Evolutionary conservation across 257 asterid genomes (phyloP).

Genomic region (Eustoma russellianum): DNA sequence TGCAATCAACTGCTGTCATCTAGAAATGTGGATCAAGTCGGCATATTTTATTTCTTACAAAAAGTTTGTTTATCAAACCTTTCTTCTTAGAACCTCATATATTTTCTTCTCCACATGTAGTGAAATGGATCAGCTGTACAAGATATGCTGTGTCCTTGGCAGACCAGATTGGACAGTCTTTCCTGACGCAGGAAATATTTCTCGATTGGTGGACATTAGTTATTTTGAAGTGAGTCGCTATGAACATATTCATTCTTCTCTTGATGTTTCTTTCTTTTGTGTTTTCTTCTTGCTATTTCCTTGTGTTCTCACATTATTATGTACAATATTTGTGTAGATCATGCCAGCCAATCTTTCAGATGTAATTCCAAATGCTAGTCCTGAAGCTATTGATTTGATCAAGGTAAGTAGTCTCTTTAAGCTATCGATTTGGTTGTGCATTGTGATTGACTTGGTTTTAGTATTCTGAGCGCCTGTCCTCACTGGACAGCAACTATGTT

Average conservation of each 20-base stretch:
- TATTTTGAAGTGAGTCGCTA: slow-evolving; percentile 46
- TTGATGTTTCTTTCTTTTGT: neutral
- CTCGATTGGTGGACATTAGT: slow-evolving; percentile 46
- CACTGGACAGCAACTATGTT: slow-evolving; percentile 65
- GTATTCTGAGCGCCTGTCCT: slow-evolving; percentile 3
- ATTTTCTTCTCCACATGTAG: slow-evolving; percentile 30
- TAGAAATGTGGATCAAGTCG: too few species aligned
- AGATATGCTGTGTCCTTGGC: slow-evolving; percentile 89
- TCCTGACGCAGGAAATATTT: slow-evolving; percentile 59
- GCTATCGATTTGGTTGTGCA: neutral
- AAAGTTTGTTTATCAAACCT: too few species aligned
- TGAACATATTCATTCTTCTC: neutral
- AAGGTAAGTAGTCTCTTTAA: slow-evolving; percentile 37
- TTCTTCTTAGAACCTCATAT: too few species aligned
- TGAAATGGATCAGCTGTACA: slow-evolving; percentile 89
- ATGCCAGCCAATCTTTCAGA: slow-evolving; percentile 55
- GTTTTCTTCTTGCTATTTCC: slow-evolving; percentile 3
- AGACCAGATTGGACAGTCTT: slow-evolving; percentile 74
- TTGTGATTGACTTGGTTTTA: neutral
- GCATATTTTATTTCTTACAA: too few species aligned
- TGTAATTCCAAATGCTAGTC: slow-evolving; percentile 71
- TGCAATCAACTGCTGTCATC: too few species aligned
- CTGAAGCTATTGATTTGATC: slow-evolving; percentile 80
- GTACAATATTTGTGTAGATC: slow-evolving; percentile 27
- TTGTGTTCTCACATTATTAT: neutral